Base-by-base conservation (phyloP, 106 monocot species). In the Phalaenopsis equestris region DNA sequence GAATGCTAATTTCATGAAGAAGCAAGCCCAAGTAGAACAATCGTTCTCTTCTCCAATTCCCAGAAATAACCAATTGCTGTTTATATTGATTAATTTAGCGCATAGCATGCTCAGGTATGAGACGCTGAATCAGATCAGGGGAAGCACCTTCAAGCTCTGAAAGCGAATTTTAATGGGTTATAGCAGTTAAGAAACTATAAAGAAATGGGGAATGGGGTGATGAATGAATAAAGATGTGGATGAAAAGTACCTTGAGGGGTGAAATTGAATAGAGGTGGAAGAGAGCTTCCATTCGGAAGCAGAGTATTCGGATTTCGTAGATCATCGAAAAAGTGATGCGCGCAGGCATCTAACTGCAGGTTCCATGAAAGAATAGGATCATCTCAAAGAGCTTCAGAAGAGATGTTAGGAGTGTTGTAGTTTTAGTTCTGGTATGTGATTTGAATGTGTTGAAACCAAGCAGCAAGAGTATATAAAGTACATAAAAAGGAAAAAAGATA, bases 291-390 rank as follows among this genome's bases (percentile, higher is more conserved):
- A 83, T 84, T 88, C 15, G 90, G 90, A 19, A 91, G 67, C 6
- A 73, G 77, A n/a, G 82, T 42, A n/a, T 86, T 86, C 2, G 90
- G 84, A n/a, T 88, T 80, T 72, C 90, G 84, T 57, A 91, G 84
- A 17, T 80, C 86, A 65, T 91, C 84, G 61, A 91, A 91, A 75
- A 91, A 91, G 7, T 88, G 88, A 80, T 91, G 90, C 4, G 90
- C 88, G 73, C 90, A 91, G 2, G 90, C 88, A 15, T 91, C 90
- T 75, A 91, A 84, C 90, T 91, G 86, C 57, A 80, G 48, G 55
- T 70, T 75, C 42, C n/a, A 68, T 19, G 19, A 55, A 77, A 70
- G 43, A 37, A 74, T 21, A 24, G 6, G 1, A 14, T 38, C 10
- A 70, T 70, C 36, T 70, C 36, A 39, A 39, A 70, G 14, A 39